These are phyloP conservation scores for Aphanocladium album DNA, from an alignment of 2,329 filamentous ascomycete species.

Conservation along the genomic window DNA sequence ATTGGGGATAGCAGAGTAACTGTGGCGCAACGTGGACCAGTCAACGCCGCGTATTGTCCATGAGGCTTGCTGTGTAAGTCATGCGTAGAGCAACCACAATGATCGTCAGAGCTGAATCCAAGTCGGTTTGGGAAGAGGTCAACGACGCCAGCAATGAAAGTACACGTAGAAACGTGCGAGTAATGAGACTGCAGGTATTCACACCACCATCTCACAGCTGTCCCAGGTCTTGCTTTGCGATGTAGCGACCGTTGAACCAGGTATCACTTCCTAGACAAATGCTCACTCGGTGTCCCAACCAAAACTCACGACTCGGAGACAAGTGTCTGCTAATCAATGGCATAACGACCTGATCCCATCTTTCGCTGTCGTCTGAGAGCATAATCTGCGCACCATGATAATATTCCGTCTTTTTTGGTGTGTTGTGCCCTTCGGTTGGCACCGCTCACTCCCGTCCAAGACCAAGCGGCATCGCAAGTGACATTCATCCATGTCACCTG, in stretches of 20 bases:
- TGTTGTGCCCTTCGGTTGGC: not conserved
- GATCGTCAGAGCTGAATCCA: conserved; percentile 5
- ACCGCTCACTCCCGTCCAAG: not conserved
- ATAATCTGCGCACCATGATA: not conserved
- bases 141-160: not conserved
- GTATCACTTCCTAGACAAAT: not conserved
- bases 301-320: not conserved
- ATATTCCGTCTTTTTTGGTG: not conserved
- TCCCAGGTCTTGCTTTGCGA: not conserved
- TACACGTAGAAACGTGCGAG: not conserved
- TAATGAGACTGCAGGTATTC: not conserved
- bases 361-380: not conserved
- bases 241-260: not conserved
- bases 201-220: not conserved
- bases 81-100: not conserved
- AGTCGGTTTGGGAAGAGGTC: not conserved
- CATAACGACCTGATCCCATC: not conserved
- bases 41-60: not conserved
- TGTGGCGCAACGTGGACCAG: conserved; percentile 3
- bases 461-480: not conserved
- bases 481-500: not conserved
- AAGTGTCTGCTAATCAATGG: not conserved
- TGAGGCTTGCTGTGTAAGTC: conserved; percentile 9
- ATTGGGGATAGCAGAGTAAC: not conserved
- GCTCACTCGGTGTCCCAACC: not conserved